phyloP scores from a whole-genome alignment of 2,329 filamentous ascomycete species.

The Penicillium vulpinum region DNA sequence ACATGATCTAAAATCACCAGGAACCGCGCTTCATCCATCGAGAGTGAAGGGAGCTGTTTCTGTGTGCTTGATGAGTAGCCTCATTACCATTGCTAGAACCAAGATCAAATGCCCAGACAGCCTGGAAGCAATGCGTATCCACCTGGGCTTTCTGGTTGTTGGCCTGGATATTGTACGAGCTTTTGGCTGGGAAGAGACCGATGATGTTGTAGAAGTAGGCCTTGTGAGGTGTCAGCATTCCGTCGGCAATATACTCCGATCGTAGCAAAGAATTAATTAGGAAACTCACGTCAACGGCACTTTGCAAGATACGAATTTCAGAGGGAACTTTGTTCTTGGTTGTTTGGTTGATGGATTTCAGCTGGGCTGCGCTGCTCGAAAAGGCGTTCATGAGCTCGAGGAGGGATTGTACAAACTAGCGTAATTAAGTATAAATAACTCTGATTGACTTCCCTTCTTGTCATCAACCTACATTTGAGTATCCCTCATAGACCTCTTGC shows the following conservation, averaged over 20 bases:
- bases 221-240: slow-evolving; percentile 3
- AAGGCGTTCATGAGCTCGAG: slow-evolving; percentile 16
- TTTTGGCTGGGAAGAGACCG: slow-evolving; percentile 12
- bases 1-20: not conserved
- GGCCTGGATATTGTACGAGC: slow-evolving; percentile 13
- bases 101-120: slow-evolving; percentile 14
- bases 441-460: not conserved
- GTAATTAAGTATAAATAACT: not conserved
- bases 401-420: slow-evolving; percentile 13
- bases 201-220: slow-evolving; percentile 18
- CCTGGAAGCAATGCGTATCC: slow-evolving; percentile 14
- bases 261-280: not conserved
- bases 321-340: slow-evolving; percentile 2
- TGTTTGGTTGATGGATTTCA: slow-evolving; percentile 7
- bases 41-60: not conserved
- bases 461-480: slow-evolving; percentile 14
- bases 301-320: slow-evolving; percentile 7
- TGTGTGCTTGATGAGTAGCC: not conserved
- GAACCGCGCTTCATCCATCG: slow-evolving; percentile 1
- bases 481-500: slow-evolving; percentile 15
- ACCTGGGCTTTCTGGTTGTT: slow-evolving; percentile 18
- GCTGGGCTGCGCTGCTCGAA: slow-evolving; percentile 6
- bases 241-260: not conserved
- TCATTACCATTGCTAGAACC: not conserved
- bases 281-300: slow-evolving; percentile 10